phyloP scores from a whole-genome alignment of 73 alveolate genomes.

The Blepharisma stoltei region DNA sequence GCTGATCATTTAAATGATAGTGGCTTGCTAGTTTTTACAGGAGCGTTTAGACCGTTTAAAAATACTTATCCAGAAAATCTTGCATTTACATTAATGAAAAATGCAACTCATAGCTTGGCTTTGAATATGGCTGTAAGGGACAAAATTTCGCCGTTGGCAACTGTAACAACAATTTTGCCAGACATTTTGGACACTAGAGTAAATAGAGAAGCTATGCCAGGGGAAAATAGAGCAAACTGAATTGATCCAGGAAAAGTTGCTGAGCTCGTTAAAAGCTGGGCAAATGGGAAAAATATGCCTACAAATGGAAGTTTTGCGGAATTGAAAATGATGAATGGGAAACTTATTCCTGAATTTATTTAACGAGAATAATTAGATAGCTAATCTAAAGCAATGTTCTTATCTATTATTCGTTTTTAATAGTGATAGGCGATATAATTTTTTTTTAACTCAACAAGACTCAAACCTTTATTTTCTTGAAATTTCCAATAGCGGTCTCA shows the following conservation, averaged over 20 bases:
- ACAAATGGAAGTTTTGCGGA: conserved; percentile 14
- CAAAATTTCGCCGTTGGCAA: not conserved
- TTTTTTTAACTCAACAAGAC: too few relatives aligned
- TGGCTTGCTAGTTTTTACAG: conserved; percentile 8
- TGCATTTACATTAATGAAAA: not conserved
- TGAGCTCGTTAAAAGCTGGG: not conserved
- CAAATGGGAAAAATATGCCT: not conserved
- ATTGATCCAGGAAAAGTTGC: conserved; percentile 12
- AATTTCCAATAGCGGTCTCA: too few relatives aligned
- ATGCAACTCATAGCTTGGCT: conserved; percentile 1
- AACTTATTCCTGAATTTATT: too few relatives aligned
- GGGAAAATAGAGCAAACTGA: not conserved
- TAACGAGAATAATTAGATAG: too few relatives aligned
- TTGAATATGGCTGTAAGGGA: not conserved
- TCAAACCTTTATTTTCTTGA: too few relatives aligned
- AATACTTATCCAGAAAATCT: not conserved
- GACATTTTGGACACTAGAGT: conserved; percentile 1
- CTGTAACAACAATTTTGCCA: not conserved
- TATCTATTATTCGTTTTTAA: too few relatives aligned
- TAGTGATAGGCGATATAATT: too few relatives aligned
- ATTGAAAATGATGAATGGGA: not conserved
- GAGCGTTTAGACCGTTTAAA: not conserved
- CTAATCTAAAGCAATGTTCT: too few relatives aligned
- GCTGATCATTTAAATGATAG: not conserved
- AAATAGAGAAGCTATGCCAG: conserved; percentile 16